phyloP scores from a whole-genome alignment of 495 filamentous ascomycete species.

The Aspergillus nanangensis region DNA sequence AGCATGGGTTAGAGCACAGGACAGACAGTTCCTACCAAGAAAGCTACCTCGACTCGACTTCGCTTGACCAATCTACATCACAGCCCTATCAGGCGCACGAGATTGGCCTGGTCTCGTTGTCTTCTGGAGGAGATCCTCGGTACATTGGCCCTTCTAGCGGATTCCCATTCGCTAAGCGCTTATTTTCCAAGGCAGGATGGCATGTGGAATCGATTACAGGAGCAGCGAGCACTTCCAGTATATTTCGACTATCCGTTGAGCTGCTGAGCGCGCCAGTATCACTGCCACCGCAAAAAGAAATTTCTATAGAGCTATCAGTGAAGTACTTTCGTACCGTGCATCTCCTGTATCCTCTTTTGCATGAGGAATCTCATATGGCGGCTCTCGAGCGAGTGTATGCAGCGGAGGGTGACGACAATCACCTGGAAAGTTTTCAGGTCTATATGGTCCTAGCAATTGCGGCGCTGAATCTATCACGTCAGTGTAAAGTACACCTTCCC shows the following conservation, averaged over 20 bases:
- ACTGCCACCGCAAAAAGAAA: constrained; percentile 30
- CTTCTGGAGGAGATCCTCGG: constrained; percentile 27
- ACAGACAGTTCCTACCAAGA: neutral
- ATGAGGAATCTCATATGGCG: constrained; percentile 34
- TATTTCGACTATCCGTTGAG: constrained; percentile 20
- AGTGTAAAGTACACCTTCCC: constrained; percentile 34
- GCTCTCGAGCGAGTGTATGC: constrained; percentile 28
- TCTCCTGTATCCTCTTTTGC: constrained; percentile 39
- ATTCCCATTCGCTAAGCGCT: constrained; percentile 38
- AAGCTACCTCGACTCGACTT: too few species aligned
- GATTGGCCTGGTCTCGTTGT: constrained; percentile 34
- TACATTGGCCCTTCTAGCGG: constrained; percentile 40
- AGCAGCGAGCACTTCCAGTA: too few species aligned
- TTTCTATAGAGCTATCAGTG: constrained; percentile 29
- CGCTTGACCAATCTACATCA: neutral
- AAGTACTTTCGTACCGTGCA: constrained; percentile 41
- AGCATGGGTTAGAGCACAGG: neutral
- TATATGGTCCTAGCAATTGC: constrained; percentile 45
- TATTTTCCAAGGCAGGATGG: constrained; percentile 33
- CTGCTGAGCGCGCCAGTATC: constrained; percentile 32
- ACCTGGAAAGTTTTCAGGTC: constrained; percentile 31
- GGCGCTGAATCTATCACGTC: constrained; percentile 35
- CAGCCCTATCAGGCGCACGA: constrained; percentile 29
- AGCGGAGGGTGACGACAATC: constrained; percentile 9
- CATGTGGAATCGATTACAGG: too few species aligned